phyloP scores from a whole-genome alignment of 2,329 filamentous ascomycete genomes.

The Coleophoma eucalyptorum region DNA sequence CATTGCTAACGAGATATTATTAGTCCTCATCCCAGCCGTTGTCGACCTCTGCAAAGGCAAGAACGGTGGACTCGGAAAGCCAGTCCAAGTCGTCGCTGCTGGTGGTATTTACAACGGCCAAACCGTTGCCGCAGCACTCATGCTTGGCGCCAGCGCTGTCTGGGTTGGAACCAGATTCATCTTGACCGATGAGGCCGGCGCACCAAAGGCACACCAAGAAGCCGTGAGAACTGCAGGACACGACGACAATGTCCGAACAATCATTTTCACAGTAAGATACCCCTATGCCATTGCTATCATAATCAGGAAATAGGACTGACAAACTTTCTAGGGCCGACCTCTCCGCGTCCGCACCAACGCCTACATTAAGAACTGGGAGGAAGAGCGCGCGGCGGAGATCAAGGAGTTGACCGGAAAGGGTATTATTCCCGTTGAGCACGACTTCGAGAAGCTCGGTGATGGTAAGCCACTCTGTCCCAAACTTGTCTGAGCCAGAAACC shows the following conservation, averaged over 20 bases:
- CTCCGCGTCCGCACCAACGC: slow-evolving; percentile 89
- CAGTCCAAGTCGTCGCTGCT: slow-evolving; percentile 88
- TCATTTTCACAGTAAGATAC: slow-evolving; percentile 78
- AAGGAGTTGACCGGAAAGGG: slow-evolving; percentile 88
- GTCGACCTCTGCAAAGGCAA: slow-evolving; percentile 75
- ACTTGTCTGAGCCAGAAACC: no score
- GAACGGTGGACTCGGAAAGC: slow-evolving; percentile 79
- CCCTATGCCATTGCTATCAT: slow-evolving; percentile 11
- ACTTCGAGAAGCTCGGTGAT: slow-evolving; percentile 81
- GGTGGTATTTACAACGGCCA: slow-evolving; percentile 94
- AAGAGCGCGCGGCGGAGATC: slow-evolving; percentile 85
- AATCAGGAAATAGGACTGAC: no score
- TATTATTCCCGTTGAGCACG: slow-evolving; percentile 87
- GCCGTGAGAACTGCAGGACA: slow-evolving; percentile 87
- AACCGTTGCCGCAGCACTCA: slow-evolving; percentile 82
- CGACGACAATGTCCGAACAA: slow-evolving; percentile 93
- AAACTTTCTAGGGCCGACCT: slow-evolving; percentile 59
- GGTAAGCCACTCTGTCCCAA: slow-evolving; percentile 35
- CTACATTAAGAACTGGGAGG: slow-evolving; percentile 96
- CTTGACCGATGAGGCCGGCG: slow-evolving; percentile 88
- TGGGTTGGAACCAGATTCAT: slow-evolving; percentile 98
- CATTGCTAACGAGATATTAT: slow-evolving; percentile 32
- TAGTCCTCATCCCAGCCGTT: slow-evolving; percentile 84
- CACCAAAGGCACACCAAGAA: slow-evolving; percentile 91
- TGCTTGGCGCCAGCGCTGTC: slow-evolving; percentile 87